Conservation (phyloP, 2,329 filamentous ascomycete genomes). For the Fusarium multiceps region DNA sequence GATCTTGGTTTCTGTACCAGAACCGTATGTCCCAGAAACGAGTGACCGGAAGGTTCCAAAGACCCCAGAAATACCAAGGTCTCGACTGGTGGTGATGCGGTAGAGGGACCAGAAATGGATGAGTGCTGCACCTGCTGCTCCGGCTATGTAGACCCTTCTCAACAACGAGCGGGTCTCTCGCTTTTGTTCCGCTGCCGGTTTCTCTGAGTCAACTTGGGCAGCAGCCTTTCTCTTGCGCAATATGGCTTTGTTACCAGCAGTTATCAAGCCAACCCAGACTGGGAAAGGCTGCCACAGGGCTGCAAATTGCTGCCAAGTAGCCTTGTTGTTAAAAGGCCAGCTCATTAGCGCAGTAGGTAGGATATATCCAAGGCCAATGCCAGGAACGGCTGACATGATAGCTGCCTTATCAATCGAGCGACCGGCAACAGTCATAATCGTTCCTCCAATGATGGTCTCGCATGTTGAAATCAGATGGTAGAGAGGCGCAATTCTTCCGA, state of each 20-base stretch:
- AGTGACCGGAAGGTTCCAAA: neutral
- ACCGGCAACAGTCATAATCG: rapidly evolving
- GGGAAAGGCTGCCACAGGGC: constrained; percentile 12
- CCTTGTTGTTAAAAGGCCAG: neutral
- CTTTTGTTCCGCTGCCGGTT: rapidly evolving
- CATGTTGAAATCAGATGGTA: neutral
- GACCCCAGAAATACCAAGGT: neutral
- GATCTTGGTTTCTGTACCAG: neutral
- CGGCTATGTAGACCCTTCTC: neutral
- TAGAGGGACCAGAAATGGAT: neutral
- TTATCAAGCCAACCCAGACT: neutral
- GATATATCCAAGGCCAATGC: neutral
- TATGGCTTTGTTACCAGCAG: rapidly evolving
- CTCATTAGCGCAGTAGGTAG: neutral
- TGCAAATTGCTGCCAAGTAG: neutral
- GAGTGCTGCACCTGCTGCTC: neutral
- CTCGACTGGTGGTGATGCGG: neutral
- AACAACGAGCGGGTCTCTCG: rapidly evolving
- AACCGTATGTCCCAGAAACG: rapidly evolving
- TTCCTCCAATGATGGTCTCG: rapidly evolving
- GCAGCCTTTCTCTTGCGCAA: rapidly evolving
- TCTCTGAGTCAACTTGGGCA: rapidly evolving
- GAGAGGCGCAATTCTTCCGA: neutral
- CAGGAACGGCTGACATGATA: rapidly evolving
- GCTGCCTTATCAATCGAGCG: neutral